A percentile compares a stretch with the other conserved stretches of the same genome.
Conservation (phyloP, 352 stramenopile genomes). For the Hyphochytrium catenoides region DNA sequence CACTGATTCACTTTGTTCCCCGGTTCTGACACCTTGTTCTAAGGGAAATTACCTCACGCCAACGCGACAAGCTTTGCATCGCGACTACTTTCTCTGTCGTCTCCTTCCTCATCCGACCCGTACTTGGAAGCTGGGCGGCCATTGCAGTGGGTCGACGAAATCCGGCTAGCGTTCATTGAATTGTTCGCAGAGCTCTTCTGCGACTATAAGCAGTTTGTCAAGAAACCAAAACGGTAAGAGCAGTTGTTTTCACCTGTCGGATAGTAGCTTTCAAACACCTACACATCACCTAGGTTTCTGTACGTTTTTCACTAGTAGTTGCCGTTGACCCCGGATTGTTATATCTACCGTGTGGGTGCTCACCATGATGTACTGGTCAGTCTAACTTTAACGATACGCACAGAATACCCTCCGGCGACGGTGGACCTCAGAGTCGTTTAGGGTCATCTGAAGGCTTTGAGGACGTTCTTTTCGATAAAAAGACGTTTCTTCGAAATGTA, state of each 20-base stretch:
- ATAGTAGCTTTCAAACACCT: too few relatives aligned
- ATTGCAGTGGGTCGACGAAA: constrained; percentile 25
- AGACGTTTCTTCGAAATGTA: constrained; percentile 2
- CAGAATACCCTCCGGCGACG: too few relatives aligned
- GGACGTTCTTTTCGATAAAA: background rate
- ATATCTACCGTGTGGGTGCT: background rate
- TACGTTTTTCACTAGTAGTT: background rate
- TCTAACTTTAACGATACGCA: background rate
- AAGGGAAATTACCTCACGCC: constrained; percentile 19
- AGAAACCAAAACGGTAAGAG: constrained; percentile 4
- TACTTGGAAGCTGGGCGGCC: constrained; percentile 19
- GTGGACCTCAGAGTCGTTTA: background rate
- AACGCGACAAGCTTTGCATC: constrained; percentile 29
- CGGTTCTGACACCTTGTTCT: constrained; percentile 11
- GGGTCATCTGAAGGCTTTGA: background rate
- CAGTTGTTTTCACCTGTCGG: background rate
- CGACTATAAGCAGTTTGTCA: constrained; percentile 21
- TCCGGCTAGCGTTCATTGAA: constrained; percentile 25
- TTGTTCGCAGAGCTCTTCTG: constrained; percentile 35
- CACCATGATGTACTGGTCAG: background rate
- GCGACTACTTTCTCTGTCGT: constrained; percentile 22
- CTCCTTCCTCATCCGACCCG: constrained; percentile 8
- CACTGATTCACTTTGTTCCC: constrained; percentile 1
- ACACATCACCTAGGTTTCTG: too few relatives aligned
- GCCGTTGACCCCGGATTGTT: background rate